These are phyloP conservation scores for Ophiostoma fasciatum DNA, from an alignment of 2,329 filamentous ascomycete genomes.

Conservation along the genomic window DNA sequence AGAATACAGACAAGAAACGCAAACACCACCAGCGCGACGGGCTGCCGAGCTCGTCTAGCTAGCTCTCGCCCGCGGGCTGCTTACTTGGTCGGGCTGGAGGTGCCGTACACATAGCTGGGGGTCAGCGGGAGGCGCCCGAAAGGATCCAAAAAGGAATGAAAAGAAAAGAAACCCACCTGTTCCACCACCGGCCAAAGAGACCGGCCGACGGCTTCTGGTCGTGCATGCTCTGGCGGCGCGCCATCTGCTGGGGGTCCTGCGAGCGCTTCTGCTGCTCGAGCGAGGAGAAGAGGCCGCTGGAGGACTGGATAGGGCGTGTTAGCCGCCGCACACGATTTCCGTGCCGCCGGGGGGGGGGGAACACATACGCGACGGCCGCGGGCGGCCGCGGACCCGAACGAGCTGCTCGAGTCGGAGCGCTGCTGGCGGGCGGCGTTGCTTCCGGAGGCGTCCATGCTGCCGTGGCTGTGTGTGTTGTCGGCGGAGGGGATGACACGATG, in stretches of 20 bases:
- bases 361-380: constrained; percentile 12
- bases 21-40: too few relatives aligned
- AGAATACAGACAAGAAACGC: too few relatives aligned
- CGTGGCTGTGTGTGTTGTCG: too few relatives aligned
- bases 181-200: constrained; percentile 40
- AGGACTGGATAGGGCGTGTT: constrained; percentile 7
- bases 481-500: too few relatives aligned
- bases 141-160: not conserved
- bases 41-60: too few relatives aligned
- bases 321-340: too few relatives aligned
- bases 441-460: constrained; percentile 10
- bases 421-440: constrained; percentile 9
- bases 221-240: constrained; percentile 38
- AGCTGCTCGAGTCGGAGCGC: constrained; percentile 15
- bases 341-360: too few relatives aligned
- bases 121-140: too few relatives aligned
- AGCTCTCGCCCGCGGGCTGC: too few relatives aligned
- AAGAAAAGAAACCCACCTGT: constrained; percentile 28
- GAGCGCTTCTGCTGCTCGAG: constrained; percentile 36
- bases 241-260: constrained; percentile 23
- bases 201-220: constrained; percentile 36
- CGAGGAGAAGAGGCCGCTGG: constrained; percentile 34
- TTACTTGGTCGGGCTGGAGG: too few relatives aligned
- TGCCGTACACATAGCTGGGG: too few relatives aligned
- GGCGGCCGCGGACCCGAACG: constrained; percentile 7